Conservation (phyloP, 2,329 filamentous ascomycete genomes). For the Zymoseptoria passerinii region DNA sequence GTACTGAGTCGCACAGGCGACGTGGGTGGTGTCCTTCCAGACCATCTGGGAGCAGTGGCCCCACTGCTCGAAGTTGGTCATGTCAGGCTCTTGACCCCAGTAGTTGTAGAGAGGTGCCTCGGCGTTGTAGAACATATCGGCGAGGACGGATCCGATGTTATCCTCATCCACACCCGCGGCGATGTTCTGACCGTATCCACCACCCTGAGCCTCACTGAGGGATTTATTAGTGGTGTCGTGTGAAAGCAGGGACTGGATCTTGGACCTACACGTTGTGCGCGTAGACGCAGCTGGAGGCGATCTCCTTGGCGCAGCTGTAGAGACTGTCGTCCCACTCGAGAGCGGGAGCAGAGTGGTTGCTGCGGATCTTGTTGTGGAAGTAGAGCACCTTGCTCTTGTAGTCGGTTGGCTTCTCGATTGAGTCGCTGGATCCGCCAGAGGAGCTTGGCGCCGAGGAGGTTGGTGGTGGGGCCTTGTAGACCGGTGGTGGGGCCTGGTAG, state of each 20-base stretch:
- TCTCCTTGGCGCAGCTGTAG: conserved; percentile 53
- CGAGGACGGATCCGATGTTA: conserved; percentile 60
- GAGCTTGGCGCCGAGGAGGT: conserved; percentile 6
- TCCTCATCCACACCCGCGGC: conserved; percentile 55
- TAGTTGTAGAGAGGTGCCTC: conserved; percentile 54
- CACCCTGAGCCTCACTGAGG: conserved; percentile 46
- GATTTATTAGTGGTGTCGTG: conserved; percentile 26
- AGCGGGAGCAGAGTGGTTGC: conserved; percentile 63
- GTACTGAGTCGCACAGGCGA: conserved; percentile 55
- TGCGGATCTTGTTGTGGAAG: conserved; percentile 80
- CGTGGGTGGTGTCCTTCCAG: conserved; percentile 53
- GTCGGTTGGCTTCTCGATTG: conserved; percentile 9
- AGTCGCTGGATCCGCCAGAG: too few species aligned
- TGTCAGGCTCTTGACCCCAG: conserved; percentile 57
- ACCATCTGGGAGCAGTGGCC: conserved; percentile 72
- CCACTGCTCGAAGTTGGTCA: conserved; percentile 55
- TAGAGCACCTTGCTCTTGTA: conserved; percentile 45
- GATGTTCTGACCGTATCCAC: conserved; percentile 85
- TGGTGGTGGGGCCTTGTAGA: not conserved
- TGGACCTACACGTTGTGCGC: conserved; percentile 63
- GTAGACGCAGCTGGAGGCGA: conserved; percentile 62
- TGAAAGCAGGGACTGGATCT: not conserved
- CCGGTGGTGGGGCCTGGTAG: not conserved
- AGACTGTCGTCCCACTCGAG: conserved; percentile 60
- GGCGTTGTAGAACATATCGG: conserved; percentile 81